phyloP scores from a whole-genome alignment of 305 asterid genomes.

The Solanum hybrid region DNA sequence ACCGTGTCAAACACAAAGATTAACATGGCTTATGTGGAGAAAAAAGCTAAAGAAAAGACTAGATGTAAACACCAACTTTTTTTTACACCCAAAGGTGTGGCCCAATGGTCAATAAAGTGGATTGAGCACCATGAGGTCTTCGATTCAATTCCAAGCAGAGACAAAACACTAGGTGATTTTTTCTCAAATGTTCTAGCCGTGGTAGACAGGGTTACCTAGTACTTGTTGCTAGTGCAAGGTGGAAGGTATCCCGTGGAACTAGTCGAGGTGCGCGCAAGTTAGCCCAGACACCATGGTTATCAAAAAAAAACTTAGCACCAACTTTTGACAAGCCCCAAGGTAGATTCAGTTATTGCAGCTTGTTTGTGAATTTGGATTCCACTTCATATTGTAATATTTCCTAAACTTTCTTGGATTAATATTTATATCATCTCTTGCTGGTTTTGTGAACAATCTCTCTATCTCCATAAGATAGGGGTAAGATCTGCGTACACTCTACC shows the following conservation, averaged over 20 bases:
- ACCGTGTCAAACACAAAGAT: neutral
- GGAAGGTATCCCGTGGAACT: neutral
- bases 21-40: neutral
- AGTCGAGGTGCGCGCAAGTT: neutral
- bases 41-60: neutral
- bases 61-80: neutral
- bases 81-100: neutral
- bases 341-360: neutral
- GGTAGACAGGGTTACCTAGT: neutral
- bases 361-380: neutral
- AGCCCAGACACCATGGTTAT: neutral
- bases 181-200: neutral
- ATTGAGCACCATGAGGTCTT: neutral
- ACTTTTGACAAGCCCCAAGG: neutral
- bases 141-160: neutral
- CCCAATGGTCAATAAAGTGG: neutral
- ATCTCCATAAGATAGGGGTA: neutral
- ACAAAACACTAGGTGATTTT: neutral
- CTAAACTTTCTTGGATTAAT: neutral
- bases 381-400: neutral
- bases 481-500: neutral
- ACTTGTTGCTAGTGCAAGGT: neutral
- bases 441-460: neutral
- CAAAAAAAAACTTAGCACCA: neutral
- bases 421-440: neutral